phyloP scores from a whole-genome alignment of 1,284 basidiomycete genomes.

The Grifola frondosa region DNA sequence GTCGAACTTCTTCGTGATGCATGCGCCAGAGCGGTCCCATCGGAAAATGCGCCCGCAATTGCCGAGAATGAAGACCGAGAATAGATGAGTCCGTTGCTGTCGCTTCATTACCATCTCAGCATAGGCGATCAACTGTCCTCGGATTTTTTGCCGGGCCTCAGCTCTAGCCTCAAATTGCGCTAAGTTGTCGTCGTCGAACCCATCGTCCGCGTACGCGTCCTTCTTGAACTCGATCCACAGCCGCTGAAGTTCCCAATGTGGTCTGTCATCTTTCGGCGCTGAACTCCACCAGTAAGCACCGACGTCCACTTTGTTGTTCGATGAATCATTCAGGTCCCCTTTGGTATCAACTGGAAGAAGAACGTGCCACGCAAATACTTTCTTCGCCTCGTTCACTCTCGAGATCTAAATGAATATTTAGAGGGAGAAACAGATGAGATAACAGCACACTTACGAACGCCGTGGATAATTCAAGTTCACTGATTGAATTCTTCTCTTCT shows the following conservation, averaged over 20 bases:
- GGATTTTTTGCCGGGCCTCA: background rate
- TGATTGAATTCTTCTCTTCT: too few relatives aligned
- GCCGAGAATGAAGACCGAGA: constrained; percentile 14
- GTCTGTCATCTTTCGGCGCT: background rate
- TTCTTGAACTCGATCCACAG: constrained; percentile 3
- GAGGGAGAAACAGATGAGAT: too few relatives aligned
- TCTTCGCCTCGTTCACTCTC: too few relatives aligned
- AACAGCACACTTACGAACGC: too few relatives aligned
- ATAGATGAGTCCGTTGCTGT: constrained; percentile 7
- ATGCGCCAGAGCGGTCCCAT: constrained; percentile 15
- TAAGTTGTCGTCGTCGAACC: background rate
- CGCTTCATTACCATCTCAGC: constrained; percentile 2
- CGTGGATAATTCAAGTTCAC: too few relatives aligned
- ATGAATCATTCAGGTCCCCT: too few relatives aligned
- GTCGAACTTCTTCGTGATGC: constrained; percentile 9
- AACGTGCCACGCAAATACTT: too few relatives aligned
- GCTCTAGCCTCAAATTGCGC: background rate
- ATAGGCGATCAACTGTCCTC: constrained; percentile 4
- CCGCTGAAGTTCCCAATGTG: constrained; percentile 2
- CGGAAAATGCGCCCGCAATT: constrained; percentile 7
- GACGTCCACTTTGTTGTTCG: too few relatives aligned
- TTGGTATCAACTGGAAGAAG: too few relatives aligned
- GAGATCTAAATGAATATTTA: too few relatives aligned
- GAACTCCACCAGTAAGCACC: too few relatives aligned
- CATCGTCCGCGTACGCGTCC: constrained; percentile 1